These are phyloP conservation scores for Aspergillus cejpii DNA, from an alignment of 2,329 filamentous ascomycete genomes.

Conservation along the genomic window DNA sequence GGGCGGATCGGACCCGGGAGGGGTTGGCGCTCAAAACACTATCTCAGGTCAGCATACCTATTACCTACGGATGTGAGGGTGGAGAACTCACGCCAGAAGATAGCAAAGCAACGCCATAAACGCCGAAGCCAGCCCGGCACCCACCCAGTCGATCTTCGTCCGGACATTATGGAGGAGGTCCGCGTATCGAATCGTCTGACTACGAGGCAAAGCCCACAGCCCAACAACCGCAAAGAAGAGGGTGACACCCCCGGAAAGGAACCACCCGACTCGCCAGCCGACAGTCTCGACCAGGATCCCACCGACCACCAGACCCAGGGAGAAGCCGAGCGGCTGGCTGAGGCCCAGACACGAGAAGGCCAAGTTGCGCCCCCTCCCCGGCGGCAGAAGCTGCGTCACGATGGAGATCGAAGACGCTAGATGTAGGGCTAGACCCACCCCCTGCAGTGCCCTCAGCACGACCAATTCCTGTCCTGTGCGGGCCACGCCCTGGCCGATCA, in stretches of 20 bases:
- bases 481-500: constrained; percentile 41
- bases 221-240: constrained; percentile 36
- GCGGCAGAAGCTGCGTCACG: constrained; percentile 43
- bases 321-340: constrained; percentile 48
- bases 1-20: constrained; percentile 38
- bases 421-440: constrained; percentile 44
- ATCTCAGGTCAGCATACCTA: not conserved
- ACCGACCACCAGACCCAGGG: constrained; percentile 42
- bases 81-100: constrained; percentile 41
- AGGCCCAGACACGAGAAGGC: constrained; percentile 48
- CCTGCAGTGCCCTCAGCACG: constrained; percentile 43
- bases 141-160: constrained; percentile 49
- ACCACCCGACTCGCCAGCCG: constrained; percentile 50
- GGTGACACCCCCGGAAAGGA: constrained; percentile 43
- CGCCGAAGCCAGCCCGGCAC: constrained; percentile 42
- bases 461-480: constrained; percentile 42
- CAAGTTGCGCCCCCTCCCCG: constrained; percentile 46
- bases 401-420: constrained; percentile 47
- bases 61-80: not conserved
- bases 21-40: constrained; percentile 21
- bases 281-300: constrained; percentile 43
- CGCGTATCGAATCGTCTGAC: constrained; percentile 4
- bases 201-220: constrained; percentile 37
- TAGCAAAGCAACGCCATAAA: constrained; percentile 48
- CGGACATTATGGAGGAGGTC: constrained; percentile 9